A percentile compares a stretch with the other conserved stretches of the same genome.
Conservation (phyloP, 345 rosid genomes). For the Salix purpurea region DNA sequence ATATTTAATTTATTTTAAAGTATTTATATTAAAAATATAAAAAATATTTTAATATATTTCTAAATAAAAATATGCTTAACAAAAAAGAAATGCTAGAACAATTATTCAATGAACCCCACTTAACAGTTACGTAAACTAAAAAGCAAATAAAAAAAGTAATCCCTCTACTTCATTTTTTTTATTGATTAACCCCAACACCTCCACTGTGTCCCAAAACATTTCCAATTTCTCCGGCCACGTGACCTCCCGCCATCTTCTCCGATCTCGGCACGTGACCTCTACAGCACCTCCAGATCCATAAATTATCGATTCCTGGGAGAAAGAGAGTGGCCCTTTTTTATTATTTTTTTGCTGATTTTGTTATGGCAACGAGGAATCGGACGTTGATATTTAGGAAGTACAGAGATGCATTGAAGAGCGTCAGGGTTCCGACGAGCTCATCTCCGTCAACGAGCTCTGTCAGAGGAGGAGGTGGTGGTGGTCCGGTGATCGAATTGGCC, state of each 20-base stretch:
- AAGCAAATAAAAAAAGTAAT: background rate
- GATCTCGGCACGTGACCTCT: background rate
- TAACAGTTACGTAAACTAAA: conserved; percentile 3
- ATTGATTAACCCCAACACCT: background rate
- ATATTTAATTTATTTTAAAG: no score
- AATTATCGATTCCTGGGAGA: background rate
- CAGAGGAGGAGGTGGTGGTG: conserved; percentile 52
- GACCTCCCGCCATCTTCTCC: background rate
- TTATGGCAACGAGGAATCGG: conserved; percentile 86
- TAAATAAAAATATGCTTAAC: no score
- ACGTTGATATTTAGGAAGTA: conserved; percentile 66
- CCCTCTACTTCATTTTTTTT: background rate
- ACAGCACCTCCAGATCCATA: background rate
- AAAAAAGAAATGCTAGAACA: no score
- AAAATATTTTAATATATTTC: no score
- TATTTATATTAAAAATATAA: no score
- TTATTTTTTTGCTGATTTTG: conserved; percentile 6
- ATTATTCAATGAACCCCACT: background rate
- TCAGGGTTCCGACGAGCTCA: conserved; percentile 53
- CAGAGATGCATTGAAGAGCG: conserved; percentile 86
- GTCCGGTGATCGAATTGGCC: conserved; percentile 89
- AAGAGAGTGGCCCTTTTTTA: background rate
- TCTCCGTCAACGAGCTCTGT: conserved; percentile 30
- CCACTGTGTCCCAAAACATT: background rate
- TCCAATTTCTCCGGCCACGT: background rate